Conservation (phyloP, 2,329 filamentous ascomycete genomes). For the Aciculosporium take region DNA sequence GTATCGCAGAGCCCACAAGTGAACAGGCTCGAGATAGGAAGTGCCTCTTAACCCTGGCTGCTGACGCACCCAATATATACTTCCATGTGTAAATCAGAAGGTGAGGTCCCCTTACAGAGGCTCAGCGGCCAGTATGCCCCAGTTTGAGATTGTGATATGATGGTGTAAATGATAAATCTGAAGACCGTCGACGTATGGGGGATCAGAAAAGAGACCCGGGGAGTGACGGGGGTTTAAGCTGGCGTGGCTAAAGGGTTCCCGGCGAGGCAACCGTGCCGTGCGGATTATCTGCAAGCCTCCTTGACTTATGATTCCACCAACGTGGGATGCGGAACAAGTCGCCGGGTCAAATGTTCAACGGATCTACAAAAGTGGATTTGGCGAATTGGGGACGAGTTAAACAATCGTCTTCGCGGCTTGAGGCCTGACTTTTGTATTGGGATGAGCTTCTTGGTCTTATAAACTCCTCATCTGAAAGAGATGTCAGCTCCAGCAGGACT, state of each 20-base stretch:
- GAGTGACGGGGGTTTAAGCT: neutral
- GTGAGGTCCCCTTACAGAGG: neutral
- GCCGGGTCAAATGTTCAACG: neutral
- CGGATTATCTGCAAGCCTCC: neutral
- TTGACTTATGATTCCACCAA: neutral
- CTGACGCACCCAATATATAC: neutral
- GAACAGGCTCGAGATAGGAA: neutral
- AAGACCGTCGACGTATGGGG: neutral
- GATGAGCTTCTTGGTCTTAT: neutral
- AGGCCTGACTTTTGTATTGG: neutral
- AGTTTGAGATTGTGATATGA: neutral
- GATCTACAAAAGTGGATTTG: neutral
- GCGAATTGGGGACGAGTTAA: neutral
- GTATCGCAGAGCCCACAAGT: neutral
- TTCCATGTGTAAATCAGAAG: neutral
- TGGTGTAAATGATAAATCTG: neutral
- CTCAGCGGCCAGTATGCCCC: too few species aligned
- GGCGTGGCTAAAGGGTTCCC: neutral
- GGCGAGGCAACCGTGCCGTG: neutral
- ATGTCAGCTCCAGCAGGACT: constrained; percentile 3
- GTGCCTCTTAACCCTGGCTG: neutral
- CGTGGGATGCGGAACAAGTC: neutral
- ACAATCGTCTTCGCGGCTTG: constrained; percentile 2
- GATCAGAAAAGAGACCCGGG: neutral
- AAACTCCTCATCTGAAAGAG: neutral